Base-by-base conservation (phyloP, 805 yeast species). In the Gaillardinia entomophila region DNA sequence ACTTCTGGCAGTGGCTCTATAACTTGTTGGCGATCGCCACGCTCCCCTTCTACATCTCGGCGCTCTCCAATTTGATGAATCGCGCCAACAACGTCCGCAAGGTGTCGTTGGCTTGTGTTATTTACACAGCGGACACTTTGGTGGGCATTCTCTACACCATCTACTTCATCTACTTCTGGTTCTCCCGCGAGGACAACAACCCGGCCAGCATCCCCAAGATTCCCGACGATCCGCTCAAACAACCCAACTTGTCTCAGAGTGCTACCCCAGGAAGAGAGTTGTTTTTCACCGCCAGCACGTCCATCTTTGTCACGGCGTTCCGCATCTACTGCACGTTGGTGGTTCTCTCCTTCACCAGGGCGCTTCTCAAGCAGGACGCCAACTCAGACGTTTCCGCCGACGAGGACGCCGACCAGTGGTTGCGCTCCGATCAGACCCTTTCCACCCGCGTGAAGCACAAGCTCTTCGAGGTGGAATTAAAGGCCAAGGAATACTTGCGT, bases 101-200 rank as follows among this genome's bases (percentile, higher is more conserved):
- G 28, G 68, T 76, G 45, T 74, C 92, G 4, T 65, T 80, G 17
- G 76, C 82, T 18, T 71, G 83, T 12, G 57, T 82, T 27, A 53
- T 81, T 3, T 89, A 80, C 53, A 46, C 75, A 2, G 27, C 75
- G 7, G 97, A 90, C 53, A 79, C 95, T 0, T 22, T 79, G 0
- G 55, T 75, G 26, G 84, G 86, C 17, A 55, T 77, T 17, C 56
- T 82, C 3, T 88, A 82, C 56, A 84, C 95, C 14, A 42, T 80
- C 4, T 82, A 78, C 57, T 89, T 90, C 52, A 71, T 80, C 4
- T 70, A 72, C 33, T 71, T 76, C 38, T 90, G 97, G 96, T 82
- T 87, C 49, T 55, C 62, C 36, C 45, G 52, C 3, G 75, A 71
- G 37, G 77, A 69, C 32, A 55, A 52, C 16, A 46, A 46, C 13